Percentiles rank a stretch among this genome's conserved stretches.
phyloP scores from a whole-genome alignment of 1,139 yeast genomes.

The Protomyces arabidopsidicola region DNA sequence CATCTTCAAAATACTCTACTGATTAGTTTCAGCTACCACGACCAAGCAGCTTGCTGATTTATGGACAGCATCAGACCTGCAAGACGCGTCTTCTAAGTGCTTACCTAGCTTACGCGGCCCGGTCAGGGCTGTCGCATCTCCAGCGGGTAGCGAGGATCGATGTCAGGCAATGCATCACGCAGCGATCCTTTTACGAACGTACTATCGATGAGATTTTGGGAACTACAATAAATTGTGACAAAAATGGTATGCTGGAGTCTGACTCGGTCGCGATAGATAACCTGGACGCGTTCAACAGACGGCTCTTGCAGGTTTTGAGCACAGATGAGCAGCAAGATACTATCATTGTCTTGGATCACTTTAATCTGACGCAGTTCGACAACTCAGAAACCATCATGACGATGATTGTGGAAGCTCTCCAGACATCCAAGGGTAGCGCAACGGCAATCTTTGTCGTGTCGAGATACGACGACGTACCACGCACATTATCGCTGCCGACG shows the following conservation, averaged over 20 bases:
- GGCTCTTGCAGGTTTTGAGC: background rate
- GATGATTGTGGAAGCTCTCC: background rate
- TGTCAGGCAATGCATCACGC: constrained; percentile 1
- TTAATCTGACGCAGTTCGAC: background rate
- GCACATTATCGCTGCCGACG: background rate
- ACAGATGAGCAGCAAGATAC: background rate
- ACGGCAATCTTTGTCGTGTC: constrained; percentile 11
- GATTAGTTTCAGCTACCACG: background rate
- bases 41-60: background rate
- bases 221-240: background rate
- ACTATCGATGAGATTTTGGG: constrained; percentile 2
- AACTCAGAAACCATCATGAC: constrained; percentile 2
- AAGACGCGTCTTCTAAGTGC: background rate
- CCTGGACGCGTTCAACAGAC: background rate
- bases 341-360: constrained; percentile 6
- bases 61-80: constrained; percentile 13
- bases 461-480: constrained; percentile 3
- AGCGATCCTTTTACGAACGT: constrained; percentile 5
- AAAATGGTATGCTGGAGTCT: background rate
- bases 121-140: background rate
- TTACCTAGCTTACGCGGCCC: background rate
- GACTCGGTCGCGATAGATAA: background rate
- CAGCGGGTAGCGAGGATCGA: background rate
- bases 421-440: background rate
- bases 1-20: background rate